Evolutionary conservation across 2,329 filamentous ascomycete species (phyloP).

Genomic region (Colletotrichum ledebouriae): DNA sequence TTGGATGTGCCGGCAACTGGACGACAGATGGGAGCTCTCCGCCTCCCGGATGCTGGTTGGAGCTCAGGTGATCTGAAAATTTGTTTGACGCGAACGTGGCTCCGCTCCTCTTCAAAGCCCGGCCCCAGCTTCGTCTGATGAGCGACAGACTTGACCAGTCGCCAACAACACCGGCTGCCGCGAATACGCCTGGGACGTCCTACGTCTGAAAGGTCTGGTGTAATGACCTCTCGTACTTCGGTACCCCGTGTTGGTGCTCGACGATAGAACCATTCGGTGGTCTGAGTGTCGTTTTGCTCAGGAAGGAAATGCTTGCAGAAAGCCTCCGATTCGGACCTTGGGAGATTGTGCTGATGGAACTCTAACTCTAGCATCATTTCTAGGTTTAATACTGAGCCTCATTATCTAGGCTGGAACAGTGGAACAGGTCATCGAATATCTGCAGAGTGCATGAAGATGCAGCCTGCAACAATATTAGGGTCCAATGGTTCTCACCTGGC

Average conservation of each 20-base stretch:
- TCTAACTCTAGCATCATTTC: constrained; percentile 31
- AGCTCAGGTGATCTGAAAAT: constrained; percentile 42
- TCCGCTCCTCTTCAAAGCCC: constrained; percentile 37
- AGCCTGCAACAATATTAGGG: constrained; percentile 6
- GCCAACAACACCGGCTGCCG: constrained; percentile 26
- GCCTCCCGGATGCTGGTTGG: constrained; percentile 35
- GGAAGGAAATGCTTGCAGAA: constrained; percentile 34
- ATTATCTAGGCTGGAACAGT: constrained; percentile 8
- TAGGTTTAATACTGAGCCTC: constrained; percentile 19
- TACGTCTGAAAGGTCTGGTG: constrained; percentile 31
- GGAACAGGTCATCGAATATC: constrained; percentile 8
- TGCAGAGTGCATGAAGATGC: constrained; percentile 27
- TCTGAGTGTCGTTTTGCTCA: constrained; percentile 10
- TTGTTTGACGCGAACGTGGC: constrained; percentile 38
- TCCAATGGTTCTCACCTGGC: background rate
- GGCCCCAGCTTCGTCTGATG: constrained; percentile 41
- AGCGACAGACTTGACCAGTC: constrained; percentile 33
- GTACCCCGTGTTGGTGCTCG: constrained; percentile 19
- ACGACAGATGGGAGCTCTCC: constrained; percentile 35
- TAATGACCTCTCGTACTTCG: constrained; percentile 27
- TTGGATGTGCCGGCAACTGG: constrained; percentile 34
- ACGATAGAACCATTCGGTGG: constrained; percentile 17
- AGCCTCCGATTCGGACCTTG: constrained; percentile 33
- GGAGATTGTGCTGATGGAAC: constrained; percentile 32
- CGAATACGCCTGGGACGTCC: constrained; percentile 33